Evolutionary conservation across 352 stramenopile genomes (phyloP).

Genomic region (Phytophthora boehmeriae): DNA sequence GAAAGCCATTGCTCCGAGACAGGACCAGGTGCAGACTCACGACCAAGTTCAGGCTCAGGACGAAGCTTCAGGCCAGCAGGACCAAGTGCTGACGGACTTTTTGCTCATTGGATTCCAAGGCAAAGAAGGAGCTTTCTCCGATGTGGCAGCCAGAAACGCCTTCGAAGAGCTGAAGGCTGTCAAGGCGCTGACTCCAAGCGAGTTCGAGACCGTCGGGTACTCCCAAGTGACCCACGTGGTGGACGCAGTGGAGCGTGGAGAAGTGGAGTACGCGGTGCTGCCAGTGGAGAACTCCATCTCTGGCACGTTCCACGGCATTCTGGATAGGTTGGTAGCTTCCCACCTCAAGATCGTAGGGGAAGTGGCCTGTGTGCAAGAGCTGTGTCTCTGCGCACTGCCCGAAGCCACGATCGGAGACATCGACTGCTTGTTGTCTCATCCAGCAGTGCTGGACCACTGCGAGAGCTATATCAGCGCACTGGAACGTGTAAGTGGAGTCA

Average conservation of each 20-base stretch:
- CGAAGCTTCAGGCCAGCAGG: not conserved
- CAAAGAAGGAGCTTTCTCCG: constrained; percentile 75
- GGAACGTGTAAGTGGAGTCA: constrained; percentile 53
- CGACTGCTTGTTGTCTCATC: constrained; percentile 63
- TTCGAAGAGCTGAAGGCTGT: constrained; percentile 66
- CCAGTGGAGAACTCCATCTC: constrained; percentile 79
- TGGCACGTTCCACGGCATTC: constrained; percentile 73
- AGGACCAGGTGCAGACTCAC: not conserved
- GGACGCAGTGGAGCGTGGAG: constrained; percentile 58
- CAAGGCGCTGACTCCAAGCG: constrained; percentile 42
- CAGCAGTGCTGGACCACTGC: constrained; percentile 68
- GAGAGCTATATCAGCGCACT: constrained; percentile 70
- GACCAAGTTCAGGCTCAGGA: not conserved
- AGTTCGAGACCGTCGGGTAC: constrained; percentile 70
- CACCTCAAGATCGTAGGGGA: constrained; percentile 79
- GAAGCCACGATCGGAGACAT: constrained; percentile 50
- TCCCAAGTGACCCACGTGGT: constrained; percentile 62
- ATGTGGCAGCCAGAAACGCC: constrained; percentile 57
- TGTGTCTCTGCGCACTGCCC: constrained; percentile 61
- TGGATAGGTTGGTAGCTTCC: constrained; percentile 66
- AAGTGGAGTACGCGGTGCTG: constrained; percentile 65
- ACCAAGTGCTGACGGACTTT: constrained; percentile 31
- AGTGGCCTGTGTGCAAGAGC: constrained; percentile 67
- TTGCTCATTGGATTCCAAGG: constrained; percentile 73
- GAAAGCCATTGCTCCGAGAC: constrained; percentile 4